A percentile compares a stretch with the other conserved stretches of the same genome.
phyloP scores from a whole-genome alignment of 495 filamentous ascomycete species.

The Neurospora sp. region DNA sequence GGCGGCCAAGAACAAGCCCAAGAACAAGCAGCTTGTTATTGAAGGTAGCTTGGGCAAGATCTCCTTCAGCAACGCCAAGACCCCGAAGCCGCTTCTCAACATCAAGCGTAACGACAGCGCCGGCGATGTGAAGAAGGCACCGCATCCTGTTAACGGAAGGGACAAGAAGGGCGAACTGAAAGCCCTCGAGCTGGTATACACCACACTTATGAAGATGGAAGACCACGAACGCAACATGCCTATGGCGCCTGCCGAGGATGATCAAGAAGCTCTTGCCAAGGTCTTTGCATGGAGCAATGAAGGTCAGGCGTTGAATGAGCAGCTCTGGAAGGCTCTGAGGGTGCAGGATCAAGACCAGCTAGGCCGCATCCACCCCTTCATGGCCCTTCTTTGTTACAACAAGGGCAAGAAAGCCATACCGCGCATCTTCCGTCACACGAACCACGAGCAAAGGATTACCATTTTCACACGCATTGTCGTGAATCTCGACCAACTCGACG shows the following conservation, averaged over 20 bases:
- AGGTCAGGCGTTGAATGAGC: constrained; percentile 61
- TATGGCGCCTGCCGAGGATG: constrained; percentile 49
- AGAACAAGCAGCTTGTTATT: constrained; percentile 96
- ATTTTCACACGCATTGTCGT: constrained; percentile 91
- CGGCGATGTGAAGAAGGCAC: constrained; percentile 39
- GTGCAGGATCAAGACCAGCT: constrained; percentile 82
- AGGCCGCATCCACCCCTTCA: constrained; percentile 80
- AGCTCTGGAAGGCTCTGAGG: constrained; percentile 75
- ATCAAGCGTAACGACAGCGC: constrained; percentile 79
- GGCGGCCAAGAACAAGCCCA: constrained; percentile 91
- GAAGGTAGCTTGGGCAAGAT: constrained; percentile 99
- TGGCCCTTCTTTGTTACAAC: constrained; percentile 83
- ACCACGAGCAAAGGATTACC: constrained; percentile 82
- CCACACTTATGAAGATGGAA: constrained; percentile 81
- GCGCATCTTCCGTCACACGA: constrained; percentile 87
- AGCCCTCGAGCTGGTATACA: constrained; percentile 81
- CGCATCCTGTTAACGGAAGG: constrained; percentile 36
- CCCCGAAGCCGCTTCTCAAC: constrained; percentile 85
- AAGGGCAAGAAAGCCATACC: constrained; percentile 96
- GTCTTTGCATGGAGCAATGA: constrained; percentile 64
- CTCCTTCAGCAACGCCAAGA: constrained; percentile 96
- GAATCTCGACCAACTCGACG: constrained; percentile 85
- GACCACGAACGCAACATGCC: constrained; percentile 89
- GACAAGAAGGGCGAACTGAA: constrained; percentile 75
- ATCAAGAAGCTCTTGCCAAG: constrained; percentile 51